These are phyloP conservation scores for Mycena floridula DNA, from an alignment of 768 basidiomycete genomes.

Conservation along the genomic window DNA sequence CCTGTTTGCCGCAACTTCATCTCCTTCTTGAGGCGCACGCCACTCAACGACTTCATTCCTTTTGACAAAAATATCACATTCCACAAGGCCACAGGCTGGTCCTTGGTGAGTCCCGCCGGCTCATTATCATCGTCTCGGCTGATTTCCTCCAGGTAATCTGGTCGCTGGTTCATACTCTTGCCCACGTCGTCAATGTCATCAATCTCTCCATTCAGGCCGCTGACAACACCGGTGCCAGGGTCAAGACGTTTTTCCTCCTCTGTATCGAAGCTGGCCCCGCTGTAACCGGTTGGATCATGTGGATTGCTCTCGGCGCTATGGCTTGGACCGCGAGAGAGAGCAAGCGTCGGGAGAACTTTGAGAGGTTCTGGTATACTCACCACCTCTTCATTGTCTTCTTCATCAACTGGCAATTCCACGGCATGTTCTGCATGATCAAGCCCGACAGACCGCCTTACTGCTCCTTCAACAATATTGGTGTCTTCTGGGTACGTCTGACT, in stretches of 20 bases:
- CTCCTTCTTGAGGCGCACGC: slow-evolving; percentile 79
- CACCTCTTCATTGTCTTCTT: slow-evolving; percentile 93
- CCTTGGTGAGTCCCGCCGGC: slow-evolving; percentile 55
- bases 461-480: slow-evolving; percentile 78
- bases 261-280: slow-evolving; percentile 85
- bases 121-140: neutral
- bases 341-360: slow-evolving; percentile 69
- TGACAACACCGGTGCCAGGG: slow-evolving; percentile 42
- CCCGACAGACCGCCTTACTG: slow-evolving; percentile 88
- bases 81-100: slow-evolving; percentile 66
- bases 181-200: slow-evolving; percentile 85
- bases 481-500: slow-evolving; percentile 78
- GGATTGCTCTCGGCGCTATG: slow-evolving; percentile 64
- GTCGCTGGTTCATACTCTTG: slow-evolving; percentile 67
- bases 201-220: slow-evolving; percentile 55
- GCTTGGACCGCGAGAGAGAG: slow-evolving; percentile 85
- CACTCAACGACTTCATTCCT: slow-evolving; percentile 74
- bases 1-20: slow-evolving; percentile 95
- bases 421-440: slow-evolving; percentile 96
- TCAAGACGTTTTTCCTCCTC: slow-evolving; percentile 66
- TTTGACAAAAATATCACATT: slow-evolving; percentile 70
- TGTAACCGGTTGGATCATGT: slow-evolving; percentile 88
- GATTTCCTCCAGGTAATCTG: slow-evolving; percentile 28
- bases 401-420: slow-evolving; percentile 90
- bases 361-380: slow-evolving; percentile 85